Base-by-base conservation (phyloP, 2,329 filamentous ascomycete species). In the Pseudopyricularia javanii region DNA sequence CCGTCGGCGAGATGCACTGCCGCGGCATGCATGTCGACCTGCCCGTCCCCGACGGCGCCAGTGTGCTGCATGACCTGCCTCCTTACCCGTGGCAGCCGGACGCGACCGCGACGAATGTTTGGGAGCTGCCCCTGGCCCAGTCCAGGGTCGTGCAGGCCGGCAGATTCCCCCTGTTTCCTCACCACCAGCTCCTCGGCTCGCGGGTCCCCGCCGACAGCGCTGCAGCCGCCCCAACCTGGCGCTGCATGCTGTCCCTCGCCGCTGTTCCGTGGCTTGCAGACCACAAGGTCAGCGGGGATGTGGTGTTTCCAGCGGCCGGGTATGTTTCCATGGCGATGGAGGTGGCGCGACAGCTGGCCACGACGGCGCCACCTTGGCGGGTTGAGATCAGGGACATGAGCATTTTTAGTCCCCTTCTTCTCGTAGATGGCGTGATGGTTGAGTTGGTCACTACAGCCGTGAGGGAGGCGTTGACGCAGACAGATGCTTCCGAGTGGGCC, bases 181-280 rank as follows among this genome's bases (percentile, higher is more conserved):
- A 15, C 6, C 34, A 35, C 34, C 6, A 35, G 11, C 34, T 35
- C 6, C 34, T 35, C 34, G 34, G 34, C 11, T 35, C 34, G 4
- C 34, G 34, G 34, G n/a, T 7, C 11, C 34, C 34, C 34, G 11
- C 34, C 5, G 34, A 35, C 34, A 35, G n/a, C 11, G 34, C 34
- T 14, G 11, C n/a, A 15, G 34, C 34, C 6, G 34, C 6, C 34
- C 6, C 11, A 15, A 35, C 34, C 34, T 66, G 62, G 62, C 30
- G 51, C 3, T 61, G 63, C 45, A 24, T 59, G 3, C 55, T 66
- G 11, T 55, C 54, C 2, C 53, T 57, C 0, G 40, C 49, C 1
- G 62, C 67, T 28, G 50, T 66, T 1, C 57, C 62, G 0, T 75
- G 73, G 73, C 56, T 74, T 1, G 35, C 56, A 1, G 65, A 70